Evolutionary conservation across 2,329 filamentous ascomycete species (phyloP), one percentile per base, ranked within the genome.

Genomic region (Trichophyton rubrum): DNA sequence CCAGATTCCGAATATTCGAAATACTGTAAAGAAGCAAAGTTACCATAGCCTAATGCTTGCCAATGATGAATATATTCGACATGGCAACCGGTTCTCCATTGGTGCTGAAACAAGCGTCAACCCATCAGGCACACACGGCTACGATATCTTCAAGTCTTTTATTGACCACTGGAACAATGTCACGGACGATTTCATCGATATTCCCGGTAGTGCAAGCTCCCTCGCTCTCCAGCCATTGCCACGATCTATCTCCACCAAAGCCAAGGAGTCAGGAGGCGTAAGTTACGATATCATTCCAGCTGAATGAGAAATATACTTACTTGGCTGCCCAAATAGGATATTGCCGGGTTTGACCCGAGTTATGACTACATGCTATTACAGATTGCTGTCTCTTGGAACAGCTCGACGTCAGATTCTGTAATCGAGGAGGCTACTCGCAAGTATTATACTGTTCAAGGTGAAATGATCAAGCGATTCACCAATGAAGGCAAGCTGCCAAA

Each of bases 1-100:
- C 1, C 73, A 73, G 43, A 74, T 82, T 55, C 66, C 70, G 0
- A 74, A 76, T 1, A 62, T 72, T 0, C 66, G 75, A 22, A 79
- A 82, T 66, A 77, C 70, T 17, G 74, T 73, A 57, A 77, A 78
- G 66, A 76, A 75, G 2, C 79, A 75, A 63, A 76, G 71, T 5
- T 81, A 80, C 63, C 71, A 75, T 58, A 74, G 76, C 47, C 69
- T 83, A 5, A 73, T 80, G 62, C 71, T 68, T 15, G 67, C 67
- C 38, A 81, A 80, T 65, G 77, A 82, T 61, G 38, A 67, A 17
- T 69, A 70, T 59, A 70, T 73, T 56, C 62, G 70, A 53, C 70
- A 69, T 55, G 73, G 69, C 17, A 68, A 72, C 64, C 74, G 73
- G n/a, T 76, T 75, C 61, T 68, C 67, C 22, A 76, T 75, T 60